Percentiles rank a stretch among this genome's conserved stretches.
Evolutionary conservation across 2,329 filamentous ascomycete species (phyloP).

Genomic region (Neopestalotiopsis sp.): DNA sequence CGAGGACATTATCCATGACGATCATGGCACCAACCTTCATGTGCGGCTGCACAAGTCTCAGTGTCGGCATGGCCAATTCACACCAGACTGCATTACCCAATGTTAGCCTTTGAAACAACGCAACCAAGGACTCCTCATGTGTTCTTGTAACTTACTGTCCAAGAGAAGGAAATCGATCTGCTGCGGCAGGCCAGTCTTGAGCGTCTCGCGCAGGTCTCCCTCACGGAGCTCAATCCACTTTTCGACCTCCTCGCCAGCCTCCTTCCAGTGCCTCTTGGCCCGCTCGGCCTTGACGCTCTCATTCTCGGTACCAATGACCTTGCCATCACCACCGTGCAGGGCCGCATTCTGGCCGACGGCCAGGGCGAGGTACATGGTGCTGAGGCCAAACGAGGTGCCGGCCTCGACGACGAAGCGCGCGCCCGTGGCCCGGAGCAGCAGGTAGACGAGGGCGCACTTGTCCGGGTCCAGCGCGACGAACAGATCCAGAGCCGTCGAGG

Average conservation of each 20-base stretch:
- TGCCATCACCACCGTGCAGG: constrained; percentile 32
- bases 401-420: constrained; percentile 62
- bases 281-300: constrained; percentile 56
- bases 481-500: constrained; percentile 21
- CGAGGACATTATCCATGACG: constrained; percentile 53
- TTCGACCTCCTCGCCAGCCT: constrained; percentile 53
- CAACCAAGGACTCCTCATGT: not conserved
- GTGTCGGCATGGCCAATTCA: constrained; percentile 55
- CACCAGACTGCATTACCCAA: constrained; percentile 54
- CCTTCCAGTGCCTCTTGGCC: constrained; percentile 59
- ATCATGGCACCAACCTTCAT: constrained; percentile 53
- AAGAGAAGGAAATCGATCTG: constrained; percentile 61
- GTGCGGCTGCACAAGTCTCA: constrained; percentile 50
- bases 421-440: constrained; percentile 51
- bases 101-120: not conserved
- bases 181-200: constrained; percentile 51
- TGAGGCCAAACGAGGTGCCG: constrained; percentile 66
- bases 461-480: constrained; percentile 65
- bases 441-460: constrained; percentile 62
- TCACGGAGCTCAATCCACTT: constrained; percentile 59
- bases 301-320: constrained; percentile 65
- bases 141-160: constrained; percentile 57
- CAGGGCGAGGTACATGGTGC: constrained; percentile 66
- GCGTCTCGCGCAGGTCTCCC: constrained; percentile 61
- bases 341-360: constrained; percentile 55